Evolutionary conservation across 169 alveolate genomes (phyloP), one percentile per base, ranked within the genome.

Genomic region (Plasmodium ovale): DNA sequence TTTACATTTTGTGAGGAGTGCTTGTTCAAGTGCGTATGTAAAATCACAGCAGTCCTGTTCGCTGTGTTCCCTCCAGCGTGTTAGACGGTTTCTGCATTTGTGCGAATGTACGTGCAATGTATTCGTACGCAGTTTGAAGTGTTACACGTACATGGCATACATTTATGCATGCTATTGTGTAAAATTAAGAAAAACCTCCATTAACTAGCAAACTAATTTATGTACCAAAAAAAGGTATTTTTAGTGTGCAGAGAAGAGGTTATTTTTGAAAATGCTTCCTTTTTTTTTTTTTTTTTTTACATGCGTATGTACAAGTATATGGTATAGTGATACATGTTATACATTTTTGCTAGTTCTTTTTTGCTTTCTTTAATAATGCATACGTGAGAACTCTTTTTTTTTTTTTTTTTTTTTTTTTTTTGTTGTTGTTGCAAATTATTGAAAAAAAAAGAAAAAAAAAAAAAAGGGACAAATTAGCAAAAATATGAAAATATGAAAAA

Each of bases 391-490:
- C n/a, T n/a, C n/a, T n/a, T n/a, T n/a, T n/a, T n/a, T n/a, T n/a
- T n/a, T n/a, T n/a, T n/a, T n/a, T 9, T 47, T 21, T 10, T 21
- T 14, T 3, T 65, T 5, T n/a, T n/a, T 16, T 29, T 31, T 54
- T 47, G 39, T 47, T 69, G 16, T 31, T 23, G 70, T 72, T 72
- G 29, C 19, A 72, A 53, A 72, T 54, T 54, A 72, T 31, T 53
- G 33, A 72, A 35, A 60, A 29, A 39, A 56, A 10, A 58, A 51
- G 16, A 39, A 42, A 31, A 59, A 29, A 27, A 5, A 23, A 27
- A 59, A 21, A 23, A 59, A 19, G 14, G 29, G 19, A 59, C 1
- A 7, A 10, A 59, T 14, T 47, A 47, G 16, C 12, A 23, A 29
- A 29, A 27, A 25, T 10, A 10, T 10, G 39, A 59, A 59, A 59